phyloP scores from a whole-genome alignment of 1,284 basidiomycete genomes.

The Sporisorium exsertum region DNA sequence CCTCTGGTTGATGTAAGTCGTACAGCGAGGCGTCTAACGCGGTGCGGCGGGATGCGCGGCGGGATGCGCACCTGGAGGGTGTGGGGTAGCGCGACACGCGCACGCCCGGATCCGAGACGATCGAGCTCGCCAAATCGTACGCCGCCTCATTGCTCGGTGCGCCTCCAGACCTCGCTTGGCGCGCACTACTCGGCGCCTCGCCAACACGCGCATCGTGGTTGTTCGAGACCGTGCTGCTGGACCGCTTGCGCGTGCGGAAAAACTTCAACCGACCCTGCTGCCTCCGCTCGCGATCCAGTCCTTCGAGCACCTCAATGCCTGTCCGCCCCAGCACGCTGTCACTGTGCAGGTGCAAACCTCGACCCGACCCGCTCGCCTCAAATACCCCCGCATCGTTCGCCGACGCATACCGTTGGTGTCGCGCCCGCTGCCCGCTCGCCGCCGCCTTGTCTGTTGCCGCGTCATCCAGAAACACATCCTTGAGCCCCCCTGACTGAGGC shows the following conservation, averaged over 20 bases:
- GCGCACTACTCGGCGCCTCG: not conserved
- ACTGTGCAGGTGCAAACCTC: not conserved
- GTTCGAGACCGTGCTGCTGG: constrained; percentile 32
- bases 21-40: constrained; percentile 26
- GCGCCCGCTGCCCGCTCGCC: not conserved
- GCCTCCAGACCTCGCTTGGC: too few species aligned
- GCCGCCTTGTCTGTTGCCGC: not conserved
- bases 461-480: not conserved
- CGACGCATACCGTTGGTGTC: constrained; percentile 33
- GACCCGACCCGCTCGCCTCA: not conserved
- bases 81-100: constrained; percentile 12
- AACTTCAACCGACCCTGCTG: constrained; percentile 17
- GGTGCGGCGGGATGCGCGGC: constrained; percentile 3
- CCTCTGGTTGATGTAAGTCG: constrained; percentile 33
- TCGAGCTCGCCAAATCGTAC: constrained; percentile 36
- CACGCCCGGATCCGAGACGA: constrained; percentile 44
- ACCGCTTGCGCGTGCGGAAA: constrained; percentile 30
- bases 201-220: not conserved
- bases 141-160: too few species aligned
- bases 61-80: constrained; percentile 18
- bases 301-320: constrained; percentile 60
- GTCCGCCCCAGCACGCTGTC: constrained; percentile 40
- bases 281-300: constrained; percentile 42
- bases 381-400: constrained; percentile 30
- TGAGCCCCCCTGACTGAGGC: constrained; percentile 29